These are phyloP conservation scores for Neonectria sp. DNA, from an alignment of 2,329 filamentous ascomycete genomes.

Conservation along the genomic window DNA sequence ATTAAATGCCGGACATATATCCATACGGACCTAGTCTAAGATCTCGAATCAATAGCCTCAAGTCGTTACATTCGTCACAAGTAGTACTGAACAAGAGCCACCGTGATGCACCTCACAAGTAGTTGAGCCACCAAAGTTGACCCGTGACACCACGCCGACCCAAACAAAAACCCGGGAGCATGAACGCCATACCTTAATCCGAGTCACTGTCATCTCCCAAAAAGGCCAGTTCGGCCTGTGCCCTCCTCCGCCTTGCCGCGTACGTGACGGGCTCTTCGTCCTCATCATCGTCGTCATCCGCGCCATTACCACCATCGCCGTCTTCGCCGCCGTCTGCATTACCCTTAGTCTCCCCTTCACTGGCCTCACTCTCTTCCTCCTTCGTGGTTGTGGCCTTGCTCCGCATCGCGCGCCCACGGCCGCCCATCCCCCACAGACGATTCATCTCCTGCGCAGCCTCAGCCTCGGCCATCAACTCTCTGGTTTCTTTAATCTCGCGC, in stretches of 20 bases:
- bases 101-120: not conserved
- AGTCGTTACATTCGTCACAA: slow-evolving; percentile 10
- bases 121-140: not conserved
- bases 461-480: slow-evolving; percentile 88
- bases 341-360: slow-evolving; percentile 25
- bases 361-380: slow-evolving; percentile 51
- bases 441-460: slow-evolving; percentile 89
- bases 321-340: slow-evolving; percentile 30
- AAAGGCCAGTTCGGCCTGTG: slow-evolving; percentile 73
- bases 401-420: slow-evolving; percentile 59
- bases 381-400: slow-evolving; percentile 52
- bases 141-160: slow-evolving; percentile 12
- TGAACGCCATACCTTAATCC: slow-evolving; percentile 57
- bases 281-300: slow-evolving; percentile 43
- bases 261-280: slow-evolving; percentile 53
- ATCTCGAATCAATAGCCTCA: slow-evolving; percentile 9
- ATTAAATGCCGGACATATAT: slow-evolving; percentile 55
- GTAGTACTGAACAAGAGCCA: slow-evolving; percentile 12
- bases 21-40: not conserved
- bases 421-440: slow-evolving; percentile 77
- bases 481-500: slow-evolving; percentile 86
- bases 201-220: slow-evolving; percentile 79
- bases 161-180: slow-evolving; percentile 13
- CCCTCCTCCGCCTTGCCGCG: slow-evolving; percentile 63
- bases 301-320: slow-evolving; percentile 45